Evolutionary conservation across 257 asterid species (phyloP).

Genomic region (Nyctanthes arbortristis): DNA sequence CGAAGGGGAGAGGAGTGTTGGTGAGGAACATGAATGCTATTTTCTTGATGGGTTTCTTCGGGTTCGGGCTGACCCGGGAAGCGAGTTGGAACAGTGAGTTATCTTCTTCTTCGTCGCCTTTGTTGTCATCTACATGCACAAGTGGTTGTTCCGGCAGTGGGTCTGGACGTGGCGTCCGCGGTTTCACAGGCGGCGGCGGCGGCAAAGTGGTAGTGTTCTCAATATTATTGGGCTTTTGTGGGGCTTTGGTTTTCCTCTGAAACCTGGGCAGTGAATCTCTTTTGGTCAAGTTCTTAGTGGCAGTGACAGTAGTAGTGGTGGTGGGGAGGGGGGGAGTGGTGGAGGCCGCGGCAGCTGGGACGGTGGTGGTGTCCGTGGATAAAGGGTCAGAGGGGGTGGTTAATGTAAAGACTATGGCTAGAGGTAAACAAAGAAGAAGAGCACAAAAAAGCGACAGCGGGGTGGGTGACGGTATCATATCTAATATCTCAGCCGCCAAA

Average conservation of each 20-base stretch:
- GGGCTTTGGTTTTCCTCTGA: constrained; percentile 7
- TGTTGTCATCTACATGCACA: background rate
- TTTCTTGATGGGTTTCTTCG: constrained; percentile 24
- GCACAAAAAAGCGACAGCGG: constrained; percentile 49
- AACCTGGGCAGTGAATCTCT: background rate
- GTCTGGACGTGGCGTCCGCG: background rate
- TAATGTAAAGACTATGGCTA: constrained; percentile 38
- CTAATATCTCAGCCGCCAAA: background rate
- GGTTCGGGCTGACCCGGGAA: constrained; percentile 25
- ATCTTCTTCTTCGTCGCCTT: constrained; percentile 18
- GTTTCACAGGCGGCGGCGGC: background rate
- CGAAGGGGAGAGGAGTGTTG: constrained; percentile 42
- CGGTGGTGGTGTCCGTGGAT: constrained; percentile 7
- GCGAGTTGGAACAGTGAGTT: constrained; percentile 27
- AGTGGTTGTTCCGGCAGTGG: background rate
- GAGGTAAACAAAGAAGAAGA: constrained; percentile 46
- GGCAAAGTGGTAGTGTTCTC: constrained; percentile 2
- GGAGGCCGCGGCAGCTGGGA: background rate
- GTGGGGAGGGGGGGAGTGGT: constrained; percentile 5
- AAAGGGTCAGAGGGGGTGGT: constrained; percentile 28
- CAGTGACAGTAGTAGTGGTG: background rate
- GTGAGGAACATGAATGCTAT: constrained; percentile 51
- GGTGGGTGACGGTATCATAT: constrained; percentile 36
- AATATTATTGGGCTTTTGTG: constrained; percentile 11
- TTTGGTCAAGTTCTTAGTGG: background rate